Conservation (phyloP, 495 filamentous ascomycete species). For the Cercophora newfieldiana region DNA sequence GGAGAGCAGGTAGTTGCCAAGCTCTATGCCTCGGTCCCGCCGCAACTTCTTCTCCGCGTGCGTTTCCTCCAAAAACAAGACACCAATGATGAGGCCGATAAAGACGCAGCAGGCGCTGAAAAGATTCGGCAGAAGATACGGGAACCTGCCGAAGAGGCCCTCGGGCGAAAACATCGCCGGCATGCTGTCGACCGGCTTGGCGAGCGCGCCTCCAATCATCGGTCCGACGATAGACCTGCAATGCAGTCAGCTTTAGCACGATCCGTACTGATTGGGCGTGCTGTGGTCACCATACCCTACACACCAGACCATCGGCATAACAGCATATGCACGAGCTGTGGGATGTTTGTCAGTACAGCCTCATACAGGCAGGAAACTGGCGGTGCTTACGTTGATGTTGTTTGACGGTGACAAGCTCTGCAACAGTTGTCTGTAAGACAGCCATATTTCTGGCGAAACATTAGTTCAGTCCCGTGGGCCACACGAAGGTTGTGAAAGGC, state of each 20-base stretch:
- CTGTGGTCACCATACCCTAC: constrained; percentile 62
- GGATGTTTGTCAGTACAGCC: constrained; percentile 32
- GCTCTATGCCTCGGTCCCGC: constrained; percentile 72
- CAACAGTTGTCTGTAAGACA: constrained; percentile 92
- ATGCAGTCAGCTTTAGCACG: constrained; percentile 15
- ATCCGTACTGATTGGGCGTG: not conserved
- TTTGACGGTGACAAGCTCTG: constrained; percentile 86
- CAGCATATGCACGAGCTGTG: constrained; percentile 81
- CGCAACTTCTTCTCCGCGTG: constrained; percentile 78
- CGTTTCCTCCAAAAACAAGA: constrained; percentile 93
- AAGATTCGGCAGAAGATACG: constrained; percentile 91
- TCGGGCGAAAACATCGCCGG: constrained; percentile 72
- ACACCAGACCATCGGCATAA: constrained; percentile 99
- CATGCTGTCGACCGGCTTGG: constrained; percentile 79
- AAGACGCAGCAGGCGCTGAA: constrained; percentile 80
- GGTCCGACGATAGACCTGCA: constrained; percentile 78
- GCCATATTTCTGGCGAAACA: constrained; percentile 68
- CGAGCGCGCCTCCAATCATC: constrained; percentile 83
- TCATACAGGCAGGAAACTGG: constrained; percentile 1
- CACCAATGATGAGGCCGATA: constrained; percentile 75
- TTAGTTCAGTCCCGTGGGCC: no score
- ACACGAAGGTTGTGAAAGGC: no score
- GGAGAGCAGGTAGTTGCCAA: constrained; percentile 71
- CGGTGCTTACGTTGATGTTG: constrained; percentile 76
- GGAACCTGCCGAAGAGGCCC: constrained; percentile 78